Base-by-base conservation (phyloP, 495 filamentous ascomycete genomes). In the Penicillium cinerascens region DNA sequence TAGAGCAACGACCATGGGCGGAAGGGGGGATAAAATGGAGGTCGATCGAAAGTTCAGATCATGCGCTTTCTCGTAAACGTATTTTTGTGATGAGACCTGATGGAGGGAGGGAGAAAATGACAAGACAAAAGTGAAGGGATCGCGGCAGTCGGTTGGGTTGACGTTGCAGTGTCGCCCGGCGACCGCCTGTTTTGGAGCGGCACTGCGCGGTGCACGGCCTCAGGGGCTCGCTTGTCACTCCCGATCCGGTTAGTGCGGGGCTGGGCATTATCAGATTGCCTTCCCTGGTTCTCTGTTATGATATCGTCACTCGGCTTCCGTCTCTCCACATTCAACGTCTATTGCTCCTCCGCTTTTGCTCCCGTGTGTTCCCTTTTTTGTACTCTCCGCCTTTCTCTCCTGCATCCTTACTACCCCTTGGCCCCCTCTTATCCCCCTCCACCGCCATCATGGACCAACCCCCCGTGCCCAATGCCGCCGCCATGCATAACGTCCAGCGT, bases 71-170 rank as follows among this genome's bases (percentile, higher is more conserved):
- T 63, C 60, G 73, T 78, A 69, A 63, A 64, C 66, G 69, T 80
- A 79, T 63, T 81, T 83, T 83, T 64, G 54, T 64, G 78, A 81
- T 80, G 72, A 48, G 75, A 72, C 67, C 64, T 1, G 59, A 73
- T 71, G 59, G 69, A 59, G 65, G 51, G 69, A 64, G 79, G 67
- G 66, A 66, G 73, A 76, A 78, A 85, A 80, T 74, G 82, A 84
- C 82, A 76, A 62, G 59, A 60, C 62, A 79, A 82, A 70, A 75
- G 56, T 58, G 46, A 66, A 53, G 58, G 56, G 51, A 60, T 60
- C 62, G 55, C 68, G 55, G 68, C 70, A 61, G 63, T 69, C 68
- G 60, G 82, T 78, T 83, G 82, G 75, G 78, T 80, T 86, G 83
- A 83, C 82, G 84, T 85, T 84, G 80, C 58, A 65, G 67, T 72